A percentile compares a stretch with the other conserved stretches of the same genome.
Evolutionary conservation across 345 rosid genomes (phyloP).

Genomic region (Excoecaria cochinchinensis): DNA sequence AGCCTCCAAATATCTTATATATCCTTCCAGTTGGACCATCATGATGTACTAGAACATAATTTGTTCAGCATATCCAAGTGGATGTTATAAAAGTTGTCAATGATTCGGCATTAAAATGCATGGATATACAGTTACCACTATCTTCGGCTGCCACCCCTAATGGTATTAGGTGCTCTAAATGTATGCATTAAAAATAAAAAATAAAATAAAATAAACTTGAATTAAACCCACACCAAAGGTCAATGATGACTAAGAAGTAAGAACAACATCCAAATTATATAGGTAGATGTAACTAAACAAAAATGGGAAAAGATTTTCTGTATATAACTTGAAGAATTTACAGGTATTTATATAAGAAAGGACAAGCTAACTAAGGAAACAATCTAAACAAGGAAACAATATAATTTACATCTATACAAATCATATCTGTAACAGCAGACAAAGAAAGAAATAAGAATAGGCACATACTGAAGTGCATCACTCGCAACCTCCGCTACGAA

Average conservation of each 20-base stretch:
- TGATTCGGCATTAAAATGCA: not conserved
- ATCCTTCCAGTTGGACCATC: not conserved
- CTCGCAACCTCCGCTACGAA: conserved; percentile 90
- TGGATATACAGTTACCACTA: not conserved
- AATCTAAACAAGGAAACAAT: too few species aligned
- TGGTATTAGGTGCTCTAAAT: not conserved
- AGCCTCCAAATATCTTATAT: not conserved
- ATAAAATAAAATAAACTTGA: not conserved
- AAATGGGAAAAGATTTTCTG: too few species aligned
- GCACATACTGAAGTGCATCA: conserved; percentile 79
- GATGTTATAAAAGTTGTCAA: not conserved
- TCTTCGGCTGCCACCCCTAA: not conserved
- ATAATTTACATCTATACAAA: too few species aligned
- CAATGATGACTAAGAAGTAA: not conserved
- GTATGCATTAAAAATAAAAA: not conserved
- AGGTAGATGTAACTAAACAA: too few species aligned
- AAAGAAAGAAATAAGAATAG: not conserved
- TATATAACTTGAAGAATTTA: too few species aligned
- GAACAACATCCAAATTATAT: not conserved
- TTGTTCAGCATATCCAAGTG: not conserved
- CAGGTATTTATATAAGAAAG: too few species aligned
- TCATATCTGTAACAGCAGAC: too few species aligned
- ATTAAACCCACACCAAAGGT: not conserved
- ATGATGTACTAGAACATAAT: not conserved
- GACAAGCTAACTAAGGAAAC: too few species aligned